Conservation (phyloP, 2,329 filamentous ascomycete species). For the Pleoardoris graminearum region DNA sequence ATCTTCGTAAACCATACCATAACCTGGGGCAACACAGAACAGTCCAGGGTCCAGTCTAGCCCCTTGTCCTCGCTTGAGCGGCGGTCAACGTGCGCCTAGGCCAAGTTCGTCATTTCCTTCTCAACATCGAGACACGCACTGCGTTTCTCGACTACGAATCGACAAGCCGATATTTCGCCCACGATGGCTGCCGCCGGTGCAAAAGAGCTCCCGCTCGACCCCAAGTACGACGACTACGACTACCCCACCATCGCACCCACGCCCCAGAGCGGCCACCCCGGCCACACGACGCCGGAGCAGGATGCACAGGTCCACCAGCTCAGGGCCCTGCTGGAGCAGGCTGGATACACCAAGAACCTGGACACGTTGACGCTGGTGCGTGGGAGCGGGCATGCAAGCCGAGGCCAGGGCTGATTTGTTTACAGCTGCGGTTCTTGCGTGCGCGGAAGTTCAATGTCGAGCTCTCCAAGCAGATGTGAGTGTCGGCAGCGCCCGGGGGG, state of each 20-base stretch:
- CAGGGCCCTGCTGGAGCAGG: slow-evolving; percentile 78
- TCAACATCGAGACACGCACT: slow-evolving; percentile 9
- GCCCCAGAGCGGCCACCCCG: slow-evolving; percentile 76
- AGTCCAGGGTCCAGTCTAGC: background rate
- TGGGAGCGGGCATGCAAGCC: background rate
- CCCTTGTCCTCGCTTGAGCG: slow-evolving; percentile 22
- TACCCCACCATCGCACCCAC: slow-evolving; percentile 79
- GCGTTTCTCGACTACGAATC: background rate
- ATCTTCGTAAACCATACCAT: too few species aligned
- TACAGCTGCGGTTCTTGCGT: slow-evolving; percentile 82
- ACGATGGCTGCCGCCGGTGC: slow-evolving; percentile 37
- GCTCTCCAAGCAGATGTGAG: slow-evolving; percentile 84
- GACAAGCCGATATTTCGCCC: slow-evolving; percentile 1
- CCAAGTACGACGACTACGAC: slow-evolving; percentile 96
- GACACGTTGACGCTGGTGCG: slow-evolving; percentile 89
- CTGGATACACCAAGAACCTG: slow-evolving; percentile 79
- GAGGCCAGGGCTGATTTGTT: slow-evolving; percentile 22
- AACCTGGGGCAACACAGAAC: too few species aligned
- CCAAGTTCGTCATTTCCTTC: slow-evolving; percentile 30
- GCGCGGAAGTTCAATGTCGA: slow-evolving; percentile 94
- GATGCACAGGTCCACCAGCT: slow-evolving; percentile 89
- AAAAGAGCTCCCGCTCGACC: slow-evolving; percentile 61
- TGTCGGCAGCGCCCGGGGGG: slow-evolving; percentile 8
- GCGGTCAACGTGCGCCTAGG: slow-evolving; percentile 31
- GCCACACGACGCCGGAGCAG: slow-evolving; percentile 82